Percentiles rank a stretch among this genome's conserved stretches.
Conservation (phyloP, 2,329 filamentous ascomycete species). For the Atkinsonella texensis region DNA sequence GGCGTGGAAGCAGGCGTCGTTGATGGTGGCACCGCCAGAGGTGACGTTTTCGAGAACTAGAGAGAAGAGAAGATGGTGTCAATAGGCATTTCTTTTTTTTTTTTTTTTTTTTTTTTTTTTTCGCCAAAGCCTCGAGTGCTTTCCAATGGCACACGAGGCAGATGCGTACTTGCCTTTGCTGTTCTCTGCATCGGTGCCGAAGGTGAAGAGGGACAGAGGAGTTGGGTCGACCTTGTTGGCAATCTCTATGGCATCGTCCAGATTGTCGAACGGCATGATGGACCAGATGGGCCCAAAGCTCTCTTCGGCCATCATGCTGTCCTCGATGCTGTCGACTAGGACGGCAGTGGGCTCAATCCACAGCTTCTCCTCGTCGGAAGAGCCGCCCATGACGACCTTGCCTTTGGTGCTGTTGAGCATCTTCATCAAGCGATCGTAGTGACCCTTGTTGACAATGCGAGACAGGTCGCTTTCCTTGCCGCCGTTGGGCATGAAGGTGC, state of each 20-base stretch:
- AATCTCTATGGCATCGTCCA: slow-evolving; percentile 77
- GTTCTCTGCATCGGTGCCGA: slow-evolving; percentile 70
- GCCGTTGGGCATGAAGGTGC: slow-evolving; percentile 75
- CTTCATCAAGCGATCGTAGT: slow-evolving; percentile 74
- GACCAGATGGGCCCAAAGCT: slow-evolving; percentile 89
- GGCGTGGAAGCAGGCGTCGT: slow-evolving; percentile 34
- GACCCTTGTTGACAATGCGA: slow-evolving; percentile 66
- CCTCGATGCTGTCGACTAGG: slow-evolving; percentile 53
- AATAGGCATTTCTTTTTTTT: neutral
- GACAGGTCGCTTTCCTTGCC: slow-evolving; percentile 68
- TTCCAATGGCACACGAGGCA: neutral
- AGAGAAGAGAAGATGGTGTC: neutral
- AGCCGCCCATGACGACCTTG: slow-evolving; percentile 77
- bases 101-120: neutral
- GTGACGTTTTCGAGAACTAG: slow-evolving; percentile 25
- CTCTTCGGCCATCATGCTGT: slow-evolving; percentile 76
- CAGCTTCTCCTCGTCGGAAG: slow-evolving; percentile 64
- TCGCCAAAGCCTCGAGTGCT: no score
- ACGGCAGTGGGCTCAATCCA: slow-evolving; percentile 93
- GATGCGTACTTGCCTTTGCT: slow-evolving; percentile 45
- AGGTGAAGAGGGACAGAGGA: slow-evolving; percentile 73
- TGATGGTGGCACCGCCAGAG: slow-evolving; percentile 39
- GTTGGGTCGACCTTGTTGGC: slow-evolving; percentile 74
- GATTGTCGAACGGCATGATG: slow-evolving; percentile 61
- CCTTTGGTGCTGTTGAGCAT: slow-evolving; percentile 81